phyloP scores from a whole-genome alignment of 352 stramenopile species.

The Achlya hypogyna region DNA sequence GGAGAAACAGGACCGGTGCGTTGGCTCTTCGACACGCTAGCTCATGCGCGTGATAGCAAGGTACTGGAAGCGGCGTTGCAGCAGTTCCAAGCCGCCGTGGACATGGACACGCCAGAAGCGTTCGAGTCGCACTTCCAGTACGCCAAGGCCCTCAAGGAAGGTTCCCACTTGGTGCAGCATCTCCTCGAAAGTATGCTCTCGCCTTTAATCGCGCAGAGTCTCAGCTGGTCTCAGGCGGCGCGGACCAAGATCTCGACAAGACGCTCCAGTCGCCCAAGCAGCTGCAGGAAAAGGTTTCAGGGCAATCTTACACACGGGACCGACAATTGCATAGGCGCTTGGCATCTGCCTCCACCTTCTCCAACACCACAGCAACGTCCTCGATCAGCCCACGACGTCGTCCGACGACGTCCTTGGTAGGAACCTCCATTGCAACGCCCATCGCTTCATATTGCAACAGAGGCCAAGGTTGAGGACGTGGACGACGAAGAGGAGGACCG shows the following conservation, averaged over 20 bases:
- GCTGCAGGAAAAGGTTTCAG: constrained; percentile 11
- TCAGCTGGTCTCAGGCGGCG: neutral
- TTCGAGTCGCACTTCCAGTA: constrained; percentile 78
- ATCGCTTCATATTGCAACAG: constrained; percentile 19
- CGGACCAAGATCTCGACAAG: neutral
- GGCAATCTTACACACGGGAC: neutral
- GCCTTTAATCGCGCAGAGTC: neutral
- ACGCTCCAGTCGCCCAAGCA: constrained; percentile 18
- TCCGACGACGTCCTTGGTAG: constrained; percentile 2
- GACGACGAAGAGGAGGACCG: constrained; percentile 19
- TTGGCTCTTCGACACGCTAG: neutral
- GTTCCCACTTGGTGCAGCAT: constrained; percentile 45
- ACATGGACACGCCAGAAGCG: constrained; percentile 71
- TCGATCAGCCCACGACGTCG: constrained; percentile 11
- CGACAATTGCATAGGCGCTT: constrained; percentile 19
- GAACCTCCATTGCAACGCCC: neutral
- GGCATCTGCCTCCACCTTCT: constrained; percentile 27
- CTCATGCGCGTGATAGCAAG: constrained; percentile 11
- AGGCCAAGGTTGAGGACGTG: constrained; percentile 16
- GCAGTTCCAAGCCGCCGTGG: constrained; percentile 38
- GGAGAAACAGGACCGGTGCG: constrained; percentile 40
- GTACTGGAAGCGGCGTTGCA: constrained; percentile 49
- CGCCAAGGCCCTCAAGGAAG: constrained; percentile 63
- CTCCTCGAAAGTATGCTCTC: constrained; percentile 1
- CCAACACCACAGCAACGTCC: constrained; percentile 25